A percentile compares a stretch with the other conserved stretches of the same genome.
Evolutionary conservation across 2,329 filamentous ascomycete species (phyloP).

Genomic region (Penicillium sp.): DNA sequence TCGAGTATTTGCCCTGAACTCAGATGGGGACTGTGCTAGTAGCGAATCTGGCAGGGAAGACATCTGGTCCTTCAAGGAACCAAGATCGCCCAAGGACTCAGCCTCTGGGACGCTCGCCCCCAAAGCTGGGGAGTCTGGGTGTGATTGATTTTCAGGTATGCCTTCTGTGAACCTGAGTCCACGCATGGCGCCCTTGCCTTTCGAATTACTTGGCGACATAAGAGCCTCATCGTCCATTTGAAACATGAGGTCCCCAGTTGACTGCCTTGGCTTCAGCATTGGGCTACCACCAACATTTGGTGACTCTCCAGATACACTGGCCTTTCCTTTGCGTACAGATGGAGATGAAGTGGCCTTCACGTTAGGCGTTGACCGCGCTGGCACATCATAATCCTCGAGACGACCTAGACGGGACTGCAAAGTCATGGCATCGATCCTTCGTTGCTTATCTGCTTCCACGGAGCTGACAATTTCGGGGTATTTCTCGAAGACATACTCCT

Average conservation of each 20-base stretch:
- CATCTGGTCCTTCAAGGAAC: slow-evolving; percentile 26
- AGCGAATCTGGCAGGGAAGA: slow-evolving; percentile 16
- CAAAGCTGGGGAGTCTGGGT: slow-evolving; percentile 21
- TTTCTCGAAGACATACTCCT: slow-evolving; percentile 42
- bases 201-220: slow-evolving; percentile 22
- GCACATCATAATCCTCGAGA: slow-evolving; percentile 58
- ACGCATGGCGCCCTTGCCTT: slow-evolving; percentile 26
- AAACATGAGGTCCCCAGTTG: slow-evolving; percentile 72
- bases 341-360: slow-evolving; percentile 53
- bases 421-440: slow-evolving; percentile 66
- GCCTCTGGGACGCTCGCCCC: slow-evolving; percentile 22
- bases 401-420: slow-evolving; percentile 57
- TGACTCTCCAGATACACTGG: slow-evolving; percentile 33
- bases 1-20: slow-evolving; percentile 13
- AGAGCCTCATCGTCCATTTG: slow-evolving; percentile 76
- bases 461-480: slow-evolving; percentile 39
- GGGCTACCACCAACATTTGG: slow-evolving; percentile 53
- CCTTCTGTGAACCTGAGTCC: slow-evolving; percentile 13
- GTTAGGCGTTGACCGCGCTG: slow-evolving; percentile 52
- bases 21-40: slow-evolving; percentile 22
- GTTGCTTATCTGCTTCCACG: slow-evolving; percentile 42
- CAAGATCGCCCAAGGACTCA: slow-evolving; percentile 21
- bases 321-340: slow-evolving; percentile 36
- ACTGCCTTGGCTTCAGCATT: slow-evolving; percentile 58
- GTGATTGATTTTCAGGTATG: slow-evolving; percentile 14